These are phyloP conservation scores for Przewalskia tangutica DNA, from an alignment of 257 asterid genomes.

Conservation along the genomic window DNA sequence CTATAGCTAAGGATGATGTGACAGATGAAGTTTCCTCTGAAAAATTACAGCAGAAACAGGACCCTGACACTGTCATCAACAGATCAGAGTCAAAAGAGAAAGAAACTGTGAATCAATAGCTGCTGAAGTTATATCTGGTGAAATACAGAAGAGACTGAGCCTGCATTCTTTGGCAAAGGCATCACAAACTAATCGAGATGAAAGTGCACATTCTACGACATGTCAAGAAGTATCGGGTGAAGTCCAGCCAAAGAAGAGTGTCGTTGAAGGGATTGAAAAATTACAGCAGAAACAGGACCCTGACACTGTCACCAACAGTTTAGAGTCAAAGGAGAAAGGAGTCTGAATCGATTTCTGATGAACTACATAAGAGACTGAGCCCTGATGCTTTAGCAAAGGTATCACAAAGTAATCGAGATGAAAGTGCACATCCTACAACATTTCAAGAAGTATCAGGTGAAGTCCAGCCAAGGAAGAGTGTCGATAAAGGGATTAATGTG, in stretches of 20 bases:
- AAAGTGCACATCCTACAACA: constrained; percentile 3
- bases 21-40: constrained; percentile 22
- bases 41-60: constrained; percentile 14
- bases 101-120: background rate
- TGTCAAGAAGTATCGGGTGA: constrained; percentile 14
- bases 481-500: background rate
- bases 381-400: constrained; percentile 2
- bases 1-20: constrained; percentile 12
- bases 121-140: constrained; percentile 7
- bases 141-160: constrained; percentile 12
- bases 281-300: constrained; percentile 18
- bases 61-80: constrained; percentile 14
- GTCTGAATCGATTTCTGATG: background rate
- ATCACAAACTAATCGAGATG: background rate
- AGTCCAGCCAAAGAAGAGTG: constrained; percentile 4
- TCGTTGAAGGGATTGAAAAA: background rate
- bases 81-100: constrained; percentile 9
- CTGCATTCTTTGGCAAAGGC: constrained; percentile 4
- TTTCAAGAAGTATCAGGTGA: constrained; percentile 14
- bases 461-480: constrained; percentile 4
- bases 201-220: constrained; percentile 4
- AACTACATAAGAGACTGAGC: constrained; percentile 12
- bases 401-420: background rate
- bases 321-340: constrained; percentile 1
- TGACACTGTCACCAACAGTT: constrained; percentile 13